Percentiles rank a stretch among this genome's conserved stretches.
Evolutionary conservation across 148 eudicot species (phyloP).

Genomic region (Cornus controversa): DNA sequence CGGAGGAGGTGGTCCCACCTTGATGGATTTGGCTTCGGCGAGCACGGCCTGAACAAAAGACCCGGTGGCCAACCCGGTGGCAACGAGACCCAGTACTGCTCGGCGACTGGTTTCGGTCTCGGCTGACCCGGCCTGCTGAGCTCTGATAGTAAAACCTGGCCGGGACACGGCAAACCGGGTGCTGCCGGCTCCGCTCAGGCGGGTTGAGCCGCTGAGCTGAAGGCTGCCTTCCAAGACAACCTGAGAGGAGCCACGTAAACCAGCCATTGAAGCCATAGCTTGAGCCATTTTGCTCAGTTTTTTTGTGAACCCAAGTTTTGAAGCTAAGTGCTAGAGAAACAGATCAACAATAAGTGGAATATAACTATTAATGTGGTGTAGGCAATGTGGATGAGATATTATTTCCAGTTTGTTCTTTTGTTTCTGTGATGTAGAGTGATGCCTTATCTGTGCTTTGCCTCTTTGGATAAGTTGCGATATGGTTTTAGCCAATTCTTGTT

Average conservation of each 20-base stretch:
- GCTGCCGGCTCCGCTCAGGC: constrained; percentile 33
- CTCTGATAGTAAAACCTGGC: constrained; percentile 40
- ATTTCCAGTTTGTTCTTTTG: neutral
- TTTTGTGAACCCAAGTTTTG: neutral
- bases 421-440: constrained; percentile 28
- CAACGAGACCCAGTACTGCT: constrained; percentile 73
- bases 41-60: constrained; percentile 67
- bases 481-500: constrained; percentile 1
- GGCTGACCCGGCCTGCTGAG: constrained; percentile 49
- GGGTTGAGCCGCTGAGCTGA: constrained; percentile 53
- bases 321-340: neutral
- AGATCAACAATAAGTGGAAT: constrained; percentile 6
- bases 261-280: constrained; percentile 85
- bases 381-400: neutral
- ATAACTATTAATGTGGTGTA: neutral
- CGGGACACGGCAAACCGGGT: constrained; percentile 38
- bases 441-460: constrained; percentile 18
- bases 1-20: constrained; percentile 85
- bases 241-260: constrained; percentile 64
- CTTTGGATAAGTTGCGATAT: constrained; percentile 21
- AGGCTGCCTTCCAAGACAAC: constrained; percentile 74
- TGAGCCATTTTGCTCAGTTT: constrained; percentile 52
- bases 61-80: constrained; percentile 67
- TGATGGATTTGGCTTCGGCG: constrained; percentile 71
- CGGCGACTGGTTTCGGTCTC: constrained; percentile 76